Evolutionary conservation across 2,329 filamentous ascomycete species (phyloP).

Genomic region (Fusarium fracticaudum): DNA sequence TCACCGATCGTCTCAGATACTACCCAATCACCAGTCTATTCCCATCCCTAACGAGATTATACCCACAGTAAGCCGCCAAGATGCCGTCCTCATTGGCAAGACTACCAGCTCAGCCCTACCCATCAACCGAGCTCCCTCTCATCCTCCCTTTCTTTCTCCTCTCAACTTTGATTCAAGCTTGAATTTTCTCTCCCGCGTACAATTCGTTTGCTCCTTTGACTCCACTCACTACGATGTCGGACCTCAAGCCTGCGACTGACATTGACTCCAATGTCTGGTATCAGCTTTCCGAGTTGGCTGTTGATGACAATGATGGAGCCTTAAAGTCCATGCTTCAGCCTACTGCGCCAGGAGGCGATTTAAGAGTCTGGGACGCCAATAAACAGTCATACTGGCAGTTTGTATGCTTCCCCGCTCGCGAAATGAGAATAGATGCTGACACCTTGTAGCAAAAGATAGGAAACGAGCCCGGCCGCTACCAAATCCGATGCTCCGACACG

Average conservation of each 20-base stretch:
- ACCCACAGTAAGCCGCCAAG: neutral
- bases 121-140: neutral
- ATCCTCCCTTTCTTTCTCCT: neutral
- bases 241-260: slow-evolving; percentile 31
- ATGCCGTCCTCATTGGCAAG: neutral
- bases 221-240: slow-evolving; percentile 3
- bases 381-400: slow-evolving; percentile 20
- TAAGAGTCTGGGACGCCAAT: slow-evolving; percentile 29
- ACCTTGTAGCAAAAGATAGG: slow-evolving; percentile 41
- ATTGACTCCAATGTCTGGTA: slow-evolving; percentile 51
- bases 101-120: slow-evolving; percentile 10
- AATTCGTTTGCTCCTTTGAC: neutral
- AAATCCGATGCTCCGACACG: slow-evolving; percentile 43
- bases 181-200: rapidly evolving
- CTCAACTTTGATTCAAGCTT: neutral
- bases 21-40: neutral
- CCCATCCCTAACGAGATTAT: neutral
- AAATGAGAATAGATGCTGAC: neutral
- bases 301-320: slow-evolving; percentile 41
- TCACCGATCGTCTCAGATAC: neutral
- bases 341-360: slow-evolving; percentile 5
- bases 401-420: neutral
- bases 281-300: slow-evolving; percentile 48
- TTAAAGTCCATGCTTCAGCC: slow-evolving; percentile 40
- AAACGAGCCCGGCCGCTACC: slow-evolving; percentile 44